Base-by-base conservation (phyloP, 306 rosid species). In the Pachyrhizus erosus region DNA sequence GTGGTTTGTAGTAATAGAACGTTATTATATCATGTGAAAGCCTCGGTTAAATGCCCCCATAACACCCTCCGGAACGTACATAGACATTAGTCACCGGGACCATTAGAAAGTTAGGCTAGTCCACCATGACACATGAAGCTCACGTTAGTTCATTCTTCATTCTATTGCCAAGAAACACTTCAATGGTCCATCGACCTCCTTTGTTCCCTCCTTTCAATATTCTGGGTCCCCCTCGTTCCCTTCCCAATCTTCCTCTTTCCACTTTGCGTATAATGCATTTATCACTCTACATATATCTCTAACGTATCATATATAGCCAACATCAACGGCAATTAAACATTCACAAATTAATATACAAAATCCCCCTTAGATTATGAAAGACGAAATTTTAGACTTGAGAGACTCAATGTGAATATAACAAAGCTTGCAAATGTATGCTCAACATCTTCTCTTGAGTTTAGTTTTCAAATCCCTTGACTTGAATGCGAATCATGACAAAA, bases 11-110 rank as follows among this genome's bases (percentile, higher is more conserved):
- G 97, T 80, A 82, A 82, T 72, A 67, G 39, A 52, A 80, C 75
- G 87, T 79, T 84, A 92, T 86, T 86, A 88, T 88, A 89, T 74
- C 97, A 94, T 88, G 97, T 94, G 98, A 92, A 90, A 89, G 58
- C 84, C 90, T 89, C 87, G 84, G 86, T 89, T 82, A 91, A 85
- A 57, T 87, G 93, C 89, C 92, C 94, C 77, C 73, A 46, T 62
- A 75, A 57, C 76, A 80, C 87, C 82, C 89, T 72, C 65, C 71
- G 51, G 48, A 73, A 72, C 72, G 78, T 80, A 86, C 92, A 87
- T 33, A 72, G 66, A 83, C 83, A 78, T 73, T 80, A 43, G 81
- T 70, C 61, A 65, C 45, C 11, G 84, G 89, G 97, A 87, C 92
- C 91, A 85, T 79, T 73, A 64, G 11, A 84, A 80, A 79, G 80